Percentiles rank a stretch among this genome's conserved stretches.
These are phyloP conservation scores for Chlorella sp. DNA, from an alignment of 139 green algal species.

Conservation along the genomic window DNA sequence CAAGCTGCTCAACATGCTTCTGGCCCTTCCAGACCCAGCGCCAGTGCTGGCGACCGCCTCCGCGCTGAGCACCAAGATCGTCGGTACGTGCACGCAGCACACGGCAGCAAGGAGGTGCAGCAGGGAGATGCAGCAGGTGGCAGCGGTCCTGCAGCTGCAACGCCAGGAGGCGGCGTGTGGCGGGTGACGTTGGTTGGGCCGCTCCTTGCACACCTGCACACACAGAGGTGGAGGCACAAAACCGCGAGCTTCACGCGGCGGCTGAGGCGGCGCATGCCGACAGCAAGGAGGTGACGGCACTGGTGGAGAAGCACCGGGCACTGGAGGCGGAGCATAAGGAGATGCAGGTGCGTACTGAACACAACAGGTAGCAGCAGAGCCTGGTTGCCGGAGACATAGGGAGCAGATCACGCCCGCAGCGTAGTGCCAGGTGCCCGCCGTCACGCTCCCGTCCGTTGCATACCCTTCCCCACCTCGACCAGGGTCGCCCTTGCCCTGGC, in stretches of 20 bases:
- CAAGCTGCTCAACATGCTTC: slow-evolving; percentile 21
- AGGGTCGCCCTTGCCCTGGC: background rate
- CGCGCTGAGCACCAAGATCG: slow-evolving; percentile 5
- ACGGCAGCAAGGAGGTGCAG: too few species aligned
- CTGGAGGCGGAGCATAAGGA: slow-evolving; percentile 20
- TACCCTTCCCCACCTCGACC: too few species aligned
- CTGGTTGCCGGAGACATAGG: background rate
- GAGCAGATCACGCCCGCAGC: background rate
- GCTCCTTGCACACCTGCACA: background rate
- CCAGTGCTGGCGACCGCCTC: slow-evolving; percentile 9
- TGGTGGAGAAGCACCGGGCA: slow-evolving; percentile 29
- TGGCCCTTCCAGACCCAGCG: slow-evolving; percentile 9
- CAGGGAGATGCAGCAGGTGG: background rate
- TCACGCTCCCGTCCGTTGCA: too few species aligned
- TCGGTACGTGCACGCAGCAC: slow-evolving; percentile 8
- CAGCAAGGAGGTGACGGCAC: slow-evolving; percentile 17
- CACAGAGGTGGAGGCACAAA: slow-evolving; percentile 31
- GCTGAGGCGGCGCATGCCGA: slow-evolving; percentile 16
- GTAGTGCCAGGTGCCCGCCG: background rate
- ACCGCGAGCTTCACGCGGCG: slow-evolving; percentile 24
- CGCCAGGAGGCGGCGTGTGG: background rate
- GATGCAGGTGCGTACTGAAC: slow-evolving; percentile 14
- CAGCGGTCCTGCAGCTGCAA: background rate
- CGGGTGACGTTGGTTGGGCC: background rate
- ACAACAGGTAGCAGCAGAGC: background rate